Evolutionary conservation across 2,329 filamentous ascomycete species (phyloP), one percentile per base, ranked within the genome.

Genomic region (Botrytis porri): DNA sequence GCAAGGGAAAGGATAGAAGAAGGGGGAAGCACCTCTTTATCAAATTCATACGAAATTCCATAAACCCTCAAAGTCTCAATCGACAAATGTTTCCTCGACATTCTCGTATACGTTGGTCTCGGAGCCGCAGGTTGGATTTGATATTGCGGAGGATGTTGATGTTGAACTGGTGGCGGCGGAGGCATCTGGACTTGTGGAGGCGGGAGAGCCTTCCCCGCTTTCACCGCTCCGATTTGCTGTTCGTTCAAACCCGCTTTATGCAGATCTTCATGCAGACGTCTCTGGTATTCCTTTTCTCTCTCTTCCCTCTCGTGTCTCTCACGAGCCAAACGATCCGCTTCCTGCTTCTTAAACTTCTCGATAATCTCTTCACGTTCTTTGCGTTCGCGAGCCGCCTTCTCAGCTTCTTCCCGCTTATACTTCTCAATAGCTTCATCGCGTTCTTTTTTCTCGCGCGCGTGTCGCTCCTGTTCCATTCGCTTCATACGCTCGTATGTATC

Each of bases 101-200:
- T 90, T 75, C 89, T 85, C 22, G 89, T 91, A 77, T 90, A 90
- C 0, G 88, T 90, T 0, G 88, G 86, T 6, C 86, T 83, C 25
- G 81, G 73, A 69, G 76, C 72, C 75, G 72, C 59, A 66, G 60
- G 59, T n/a, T 71, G 59, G 1, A 70, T 62, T 14, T 59, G 51
- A 35, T 29, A 43, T 3, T 54, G 35, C 7, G 66, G 65, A 45
- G 60, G 51, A 81, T 37, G 54, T 39, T 63, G 51, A 81, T 37
- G 54, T 39, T 63, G 48, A 6, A 43, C 29, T 5, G 61, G 35
- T 16, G 43, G 54, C 10, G 35, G 69, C 20, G 57, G 43, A 2
- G 60, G 60, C 8, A n/a, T 20, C 22, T 51, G 43, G 43, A 12
- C 32, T 10, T 35, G 35, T 7, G 59, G 69, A 20, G 60, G 69